These are phyloP conservation scores for Lachnellula subtilissima DNA, from an alignment of 2,329 filamentous ascomycete genomes.

Conservation along the genomic window DNA sequence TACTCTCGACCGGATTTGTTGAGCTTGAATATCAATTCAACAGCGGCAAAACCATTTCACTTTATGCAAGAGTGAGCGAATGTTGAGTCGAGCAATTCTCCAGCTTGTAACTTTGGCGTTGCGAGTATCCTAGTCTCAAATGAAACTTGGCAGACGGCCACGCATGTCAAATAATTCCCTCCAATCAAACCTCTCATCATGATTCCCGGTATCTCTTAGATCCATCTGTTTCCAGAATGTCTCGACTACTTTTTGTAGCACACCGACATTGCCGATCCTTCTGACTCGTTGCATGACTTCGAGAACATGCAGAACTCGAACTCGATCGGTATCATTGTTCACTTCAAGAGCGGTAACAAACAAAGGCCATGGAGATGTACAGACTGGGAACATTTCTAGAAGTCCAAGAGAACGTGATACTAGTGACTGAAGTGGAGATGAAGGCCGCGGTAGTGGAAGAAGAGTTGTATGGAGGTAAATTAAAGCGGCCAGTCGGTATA, in stretches of 20 bases:
- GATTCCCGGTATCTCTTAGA: not conserved
- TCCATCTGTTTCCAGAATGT: not conserved
- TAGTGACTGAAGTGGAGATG: not conserved
- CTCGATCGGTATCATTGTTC: not conserved
- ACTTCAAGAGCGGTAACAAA: not conserved
- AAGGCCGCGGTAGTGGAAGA: not conserved
- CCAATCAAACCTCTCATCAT: not conserved
- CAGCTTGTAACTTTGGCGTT: not conserved
- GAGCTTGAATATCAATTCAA: not conserved
- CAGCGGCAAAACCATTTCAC: not conserved
- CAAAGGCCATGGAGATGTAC: not conserved
- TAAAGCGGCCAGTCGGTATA: no score
- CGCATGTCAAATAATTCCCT: not conserved
- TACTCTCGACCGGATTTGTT: constrained; percentile 16
- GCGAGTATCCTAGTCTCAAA: not conserved
- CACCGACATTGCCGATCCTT: not conserved
- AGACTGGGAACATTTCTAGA: not conserved
- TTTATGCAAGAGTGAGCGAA: not conserved
- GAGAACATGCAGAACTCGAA: not conserved
- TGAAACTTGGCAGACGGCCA: not conserved
- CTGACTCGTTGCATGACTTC: not conserved
- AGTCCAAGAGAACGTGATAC: not conserved
- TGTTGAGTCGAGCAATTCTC: not conserved
- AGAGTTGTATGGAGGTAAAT: not conserved
- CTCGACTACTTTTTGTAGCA: not conserved